phyloP scores from a whole-genome alignment of 139 green algal genomes.

The Picochlorum sp. region DNA sequence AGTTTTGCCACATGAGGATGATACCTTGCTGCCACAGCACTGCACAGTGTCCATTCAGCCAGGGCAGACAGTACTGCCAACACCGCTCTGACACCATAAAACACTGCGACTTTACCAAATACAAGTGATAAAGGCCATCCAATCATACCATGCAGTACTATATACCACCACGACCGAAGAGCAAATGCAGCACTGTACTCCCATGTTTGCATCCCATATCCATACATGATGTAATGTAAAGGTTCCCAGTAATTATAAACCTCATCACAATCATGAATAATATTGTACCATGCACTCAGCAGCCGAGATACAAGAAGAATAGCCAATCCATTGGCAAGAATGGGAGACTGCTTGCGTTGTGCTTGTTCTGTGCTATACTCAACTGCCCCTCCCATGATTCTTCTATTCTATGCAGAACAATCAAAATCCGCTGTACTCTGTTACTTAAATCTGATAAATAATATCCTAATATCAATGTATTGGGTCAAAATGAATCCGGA shows the following conservation, averaged over 20 bases:
- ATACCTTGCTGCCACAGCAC: conserved; percentile 13
- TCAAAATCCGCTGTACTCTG: too few relatives aligned
- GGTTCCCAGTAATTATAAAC: conserved; percentile 90
- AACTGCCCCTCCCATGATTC: too few relatives aligned
- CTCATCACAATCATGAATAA: conserved; percentile 89
- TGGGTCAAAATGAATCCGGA: too few relatives aligned
- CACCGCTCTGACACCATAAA: conserved; percentile 38
- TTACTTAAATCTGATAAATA: too few relatives aligned
- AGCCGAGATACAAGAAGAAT: conserved; percentile 31
- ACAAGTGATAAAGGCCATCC: conserved; percentile 22
- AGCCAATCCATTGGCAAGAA: conserved; percentile 9
- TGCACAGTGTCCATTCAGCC: conserved; percentile 45
- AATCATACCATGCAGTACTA: conserved; percentile 56
- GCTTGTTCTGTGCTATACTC: too few relatives aligned
- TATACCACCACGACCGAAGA: conserved; percentile 72
- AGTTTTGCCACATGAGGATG: conserved; percentile 8
- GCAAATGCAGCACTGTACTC: conserved; percentile 76
- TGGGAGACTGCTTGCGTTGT: too few relatives aligned
- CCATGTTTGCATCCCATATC: conserved; percentile 60
- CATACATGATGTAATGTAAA: conserved; percentile 73
- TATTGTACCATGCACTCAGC: conserved; percentile 48
- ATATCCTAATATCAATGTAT: too few relatives aligned
- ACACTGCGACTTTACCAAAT: conserved; percentile 39
- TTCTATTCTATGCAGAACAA: too few relatives aligned
- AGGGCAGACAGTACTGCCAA: conserved; percentile 45